Conservation (phyloP, 2,329 filamentous ascomycete species). For the Hymenoscyphus fraxineus region DNA sequence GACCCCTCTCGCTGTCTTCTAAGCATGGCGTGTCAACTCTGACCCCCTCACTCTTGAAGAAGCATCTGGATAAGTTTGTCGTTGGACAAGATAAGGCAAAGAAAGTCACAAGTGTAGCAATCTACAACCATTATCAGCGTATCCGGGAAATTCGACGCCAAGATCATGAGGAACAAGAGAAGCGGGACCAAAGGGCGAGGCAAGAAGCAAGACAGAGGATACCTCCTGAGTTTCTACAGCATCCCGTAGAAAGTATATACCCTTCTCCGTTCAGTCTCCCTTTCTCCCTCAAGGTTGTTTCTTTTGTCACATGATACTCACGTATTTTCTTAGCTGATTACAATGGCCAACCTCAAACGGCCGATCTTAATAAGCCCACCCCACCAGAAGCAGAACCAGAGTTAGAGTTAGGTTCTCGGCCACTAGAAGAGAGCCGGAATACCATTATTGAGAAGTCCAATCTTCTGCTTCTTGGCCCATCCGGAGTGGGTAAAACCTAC, state of each 20-base stretch:
- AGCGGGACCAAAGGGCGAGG: conserved; percentile 58
- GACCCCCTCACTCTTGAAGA: conserved; percentile 71
- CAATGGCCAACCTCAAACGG: conserved; percentile 42
- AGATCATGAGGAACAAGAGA: conserved; percentile 68
- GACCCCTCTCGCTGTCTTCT: conserved; percentile 49
- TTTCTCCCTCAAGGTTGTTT: not conserved
- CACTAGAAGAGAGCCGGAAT: conserved; percentile 18
- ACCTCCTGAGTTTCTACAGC: conserved; percentile 46
- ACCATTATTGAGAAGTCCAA: conserved; percentile 84
- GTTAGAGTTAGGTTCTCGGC: conserved; percentile 25
- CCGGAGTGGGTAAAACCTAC: conserved; percentile 93
- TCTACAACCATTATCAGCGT: conserved; percentile 95
- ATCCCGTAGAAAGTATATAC: conserved; percentile 73
- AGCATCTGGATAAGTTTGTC: conserved; percentile 90
- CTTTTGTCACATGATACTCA: conserved; percentile 32
- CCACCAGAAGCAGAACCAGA: conserved; percentile 12
- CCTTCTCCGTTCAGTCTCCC: not conserved
- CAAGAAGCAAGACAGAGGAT: conserved; percentile 39
- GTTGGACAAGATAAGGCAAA: conserved; percentile 94
- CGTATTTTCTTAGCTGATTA: conserved; percentile 48
- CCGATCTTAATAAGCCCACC: conserved; percentile 26
- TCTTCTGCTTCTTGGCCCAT: conserved; percentile 83
- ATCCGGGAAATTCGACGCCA: conserved; percentile 71
- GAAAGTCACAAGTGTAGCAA: conserved; percentile 85
- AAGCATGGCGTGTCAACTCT: conserved; percentile 59